Evolutionary conservation across 2,329 filamentous ascomycete genomes (phyloP), one percentile per base, ranked within the genome.

Genomic region (Microdochium nivale): DNA sequence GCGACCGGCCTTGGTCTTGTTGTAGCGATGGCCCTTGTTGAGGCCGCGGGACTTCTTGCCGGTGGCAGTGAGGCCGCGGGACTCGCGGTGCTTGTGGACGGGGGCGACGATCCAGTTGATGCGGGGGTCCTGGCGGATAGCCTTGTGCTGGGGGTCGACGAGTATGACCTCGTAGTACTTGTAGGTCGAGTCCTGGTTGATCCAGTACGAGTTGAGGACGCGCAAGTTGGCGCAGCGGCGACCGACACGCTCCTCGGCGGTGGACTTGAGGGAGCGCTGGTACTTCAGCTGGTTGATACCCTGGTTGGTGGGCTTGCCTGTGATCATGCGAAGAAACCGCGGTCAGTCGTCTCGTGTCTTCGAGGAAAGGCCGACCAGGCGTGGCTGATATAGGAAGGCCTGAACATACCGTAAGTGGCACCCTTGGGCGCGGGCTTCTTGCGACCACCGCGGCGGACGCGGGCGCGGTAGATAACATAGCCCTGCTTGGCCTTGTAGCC

Each of bases 401-500:
- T 53, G 43, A 62, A 70, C 87, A 68, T 84, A 96, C 91, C 94
- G 76, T 94, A 99, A 66, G 94, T 99, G 77, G 94, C 94, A 86
- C 94, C 94, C 90, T 95, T 96, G 70, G 87, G 84, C 59, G 84
- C 90, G 68, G 92, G 94, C 76, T 84, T 84, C 91, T 99, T 99
- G 84, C 94, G 90, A 70, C 94, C 94, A 87, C 94, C 94, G 76
- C 94, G 90, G 75, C 94, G 88, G 68, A 99, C 94, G 74, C 94
- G 94, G 72, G 95, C 84, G 75, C 94, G 94, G 87, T 99, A 99
- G 87, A 99, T 90, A 74, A 99, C 94, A 83, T 97, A 99, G 77
- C 94, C 94, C 83, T 99, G 94, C 90, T 99, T 99, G 83, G 95
- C 94, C 89, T 99, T 99, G 90, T 99, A 99, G 70, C 94, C 94